Conservation (phyloP, 805 yeast genomes). For the Teunomyces stri region DNA sequence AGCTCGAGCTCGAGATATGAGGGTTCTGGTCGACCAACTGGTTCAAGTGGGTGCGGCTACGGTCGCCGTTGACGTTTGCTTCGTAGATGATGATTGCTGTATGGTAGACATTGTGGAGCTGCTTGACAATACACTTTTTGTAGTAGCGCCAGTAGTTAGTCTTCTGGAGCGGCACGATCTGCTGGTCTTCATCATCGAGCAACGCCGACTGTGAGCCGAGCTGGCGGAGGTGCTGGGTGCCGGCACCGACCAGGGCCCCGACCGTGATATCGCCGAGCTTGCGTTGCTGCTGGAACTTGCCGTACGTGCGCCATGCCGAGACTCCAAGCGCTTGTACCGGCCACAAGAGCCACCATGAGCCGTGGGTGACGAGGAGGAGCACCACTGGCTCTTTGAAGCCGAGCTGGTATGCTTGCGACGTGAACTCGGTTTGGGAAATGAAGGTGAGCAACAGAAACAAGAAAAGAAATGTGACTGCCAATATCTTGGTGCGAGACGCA, state of each 20-base stretch:
- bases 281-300: constrained; percentile 19
- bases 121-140: constrained; percentile 38
- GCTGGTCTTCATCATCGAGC: constrained; percentile 7
- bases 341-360: constrained; percentile 73
- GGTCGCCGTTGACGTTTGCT: constrained; percentile 36
- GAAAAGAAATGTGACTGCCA: constrained; percentile 33
- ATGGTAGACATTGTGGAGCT: constrained; percentile 44
- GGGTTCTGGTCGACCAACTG: constrained; percentile 36
- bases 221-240: not conserved
- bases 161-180: constrained; percentile 9
- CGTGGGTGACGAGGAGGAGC: constrained; percentile 67
- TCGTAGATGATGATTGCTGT: constrained; percentile 43
- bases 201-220: not conserved
- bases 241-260: constrained; percentile 13
- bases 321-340: constrained; percentile 59
- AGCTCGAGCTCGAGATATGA: constrained; percentile 31
- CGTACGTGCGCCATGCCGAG: constrained; percentile 44
- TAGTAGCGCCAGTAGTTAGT: constrained; percentile 25
- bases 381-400: constrained; percentile 70
- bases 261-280: constrained; percentile 9
- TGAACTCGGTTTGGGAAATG: constrained; percentile 77
- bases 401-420: constrained; percentile 60
- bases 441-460: constrained; percentile 49
- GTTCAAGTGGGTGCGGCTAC: constrained; percentile 30
- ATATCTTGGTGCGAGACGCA: constrained; percentile 35